phyloP scores from a whole-genome alignment of 2,329 filamentous ascomycete genomes.

The Ascochyta koolunga region DNA sequence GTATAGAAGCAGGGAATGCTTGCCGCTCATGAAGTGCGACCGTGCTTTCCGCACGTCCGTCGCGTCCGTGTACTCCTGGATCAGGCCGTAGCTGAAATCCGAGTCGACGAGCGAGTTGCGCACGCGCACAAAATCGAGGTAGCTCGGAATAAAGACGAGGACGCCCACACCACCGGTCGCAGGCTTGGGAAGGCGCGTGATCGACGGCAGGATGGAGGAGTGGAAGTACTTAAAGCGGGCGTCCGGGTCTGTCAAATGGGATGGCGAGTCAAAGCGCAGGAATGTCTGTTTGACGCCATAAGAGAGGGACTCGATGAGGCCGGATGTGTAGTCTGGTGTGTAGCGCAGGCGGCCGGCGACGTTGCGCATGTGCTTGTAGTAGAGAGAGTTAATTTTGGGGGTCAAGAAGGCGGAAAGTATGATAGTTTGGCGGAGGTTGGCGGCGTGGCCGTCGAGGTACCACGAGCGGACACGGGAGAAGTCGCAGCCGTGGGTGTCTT shows the following conservation, averaged over 20 bases:
- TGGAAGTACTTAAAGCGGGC: slow-evolving; percentile 90
- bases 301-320: slow-evolving; percentile 71
- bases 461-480: slow-evolving; percentile 87
- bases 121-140: slow-evolving; percentile 92
- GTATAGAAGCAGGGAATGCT: slow-evolving; percentile 85
- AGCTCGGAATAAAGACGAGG: slow-evolving; percentile 88
- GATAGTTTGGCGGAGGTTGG: slow-evolving; percentile 83
- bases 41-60: slow-evolving; percentile 82
- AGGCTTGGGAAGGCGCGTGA: slow-evolving; percentile 72
- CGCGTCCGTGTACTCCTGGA: slow-evolving; percentile 85
- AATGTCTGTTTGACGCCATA: slow-evolving; percentile 85
- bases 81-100: slow-evolving; percentile 74
- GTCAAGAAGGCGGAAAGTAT: slow-evolving; percentile 83
- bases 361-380: slow-evolving; percentile 78
- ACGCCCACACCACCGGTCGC: slow-evolving; percentile 65
- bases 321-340: slow-evolving; percentile 68
- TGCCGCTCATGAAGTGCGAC: slow-evolving; percentile 83
- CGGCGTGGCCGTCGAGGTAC: slow-evolving; percentile 90
- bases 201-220: slow-evolving; percentile 75
- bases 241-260: slow-evolving; percentile 79
- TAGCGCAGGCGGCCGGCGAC: slow-evolving; percentile 79
- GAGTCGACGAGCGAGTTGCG: slow-evolving; percentile 89
- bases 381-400: slow-evolving; percentile 82
- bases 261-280: slow-evolving; percentile 77
- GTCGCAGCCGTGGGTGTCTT: slow-evolving; percentile 88